Evolutionary conservation across 805 yeast genomes (phyloP).

Genomic region (Starmerella powellii): DNA sequence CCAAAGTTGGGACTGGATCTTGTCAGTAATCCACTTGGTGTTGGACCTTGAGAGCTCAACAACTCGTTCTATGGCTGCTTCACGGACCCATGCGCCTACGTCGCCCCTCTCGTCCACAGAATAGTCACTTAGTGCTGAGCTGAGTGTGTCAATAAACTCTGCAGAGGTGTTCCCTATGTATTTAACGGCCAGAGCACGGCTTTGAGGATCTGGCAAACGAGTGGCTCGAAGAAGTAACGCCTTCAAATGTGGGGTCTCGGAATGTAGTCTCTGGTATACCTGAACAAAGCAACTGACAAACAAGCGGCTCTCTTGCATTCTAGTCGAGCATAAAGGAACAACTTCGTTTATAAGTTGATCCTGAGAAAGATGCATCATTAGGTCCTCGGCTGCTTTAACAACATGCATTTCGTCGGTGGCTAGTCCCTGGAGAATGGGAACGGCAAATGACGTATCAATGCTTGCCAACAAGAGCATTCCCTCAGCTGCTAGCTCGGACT

Average conservation of each 20-base stretch:
- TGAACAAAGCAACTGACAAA: constrained; percentile 16
- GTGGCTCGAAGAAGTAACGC: background rate
- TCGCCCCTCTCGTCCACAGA: constrained; percentile 75
- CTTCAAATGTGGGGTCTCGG: background rate
- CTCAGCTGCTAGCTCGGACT: constrained; percentile 5
- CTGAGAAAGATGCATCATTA: constrained; percentile 1
- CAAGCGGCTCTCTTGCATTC: constrained; percentile 8
- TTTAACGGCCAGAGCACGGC: constrained; percentile 16
- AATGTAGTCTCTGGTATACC: background rate
- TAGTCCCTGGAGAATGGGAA: background rate
- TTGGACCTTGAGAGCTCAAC: constrained; percentile 10
- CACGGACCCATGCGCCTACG: constrained; percentile 70
- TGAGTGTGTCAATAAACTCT: background rate
- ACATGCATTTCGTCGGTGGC: constrained; percentile 5
- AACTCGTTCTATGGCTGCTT: constrained; percentile 37
- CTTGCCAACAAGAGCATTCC: constrained; percentile 4
- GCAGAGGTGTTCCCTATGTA: background rate
- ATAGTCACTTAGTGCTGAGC: constrained; percentile 55
- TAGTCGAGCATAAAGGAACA: constrained; percentile 4
- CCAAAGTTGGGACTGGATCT: constrained; percentile 27
- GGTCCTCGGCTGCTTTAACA: background rate
- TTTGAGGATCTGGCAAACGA: constrained; percentile 12
- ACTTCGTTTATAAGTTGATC: background rate
- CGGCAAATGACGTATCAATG: background rate
- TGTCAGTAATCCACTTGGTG: constrained; percentile 13